Evolutionary conservation across 257 asterid species (phyloP).

Genomic region (Salvia miltiorrhiza): DNA sequence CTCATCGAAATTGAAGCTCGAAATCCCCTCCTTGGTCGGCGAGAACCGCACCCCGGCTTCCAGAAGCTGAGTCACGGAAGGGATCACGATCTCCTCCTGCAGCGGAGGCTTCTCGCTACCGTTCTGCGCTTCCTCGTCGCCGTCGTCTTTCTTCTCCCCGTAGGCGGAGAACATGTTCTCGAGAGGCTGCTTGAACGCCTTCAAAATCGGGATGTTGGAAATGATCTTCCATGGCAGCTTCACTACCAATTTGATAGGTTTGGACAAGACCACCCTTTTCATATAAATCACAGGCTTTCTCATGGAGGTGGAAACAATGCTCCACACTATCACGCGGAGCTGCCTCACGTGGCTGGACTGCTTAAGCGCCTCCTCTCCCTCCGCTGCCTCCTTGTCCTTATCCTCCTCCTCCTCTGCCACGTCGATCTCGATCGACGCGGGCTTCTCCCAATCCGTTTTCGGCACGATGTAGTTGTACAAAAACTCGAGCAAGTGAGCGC

Average conservation of each 20-base stretch:
- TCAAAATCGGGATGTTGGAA: constrained; percentile 29
- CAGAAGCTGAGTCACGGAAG: constrained; percentile 32
- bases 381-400: neutral
- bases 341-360: constrained; percentile 14
- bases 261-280: constrained; percentile 32
- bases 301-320: constrained; percentile 3
- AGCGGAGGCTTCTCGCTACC: constrained; percentile 27
- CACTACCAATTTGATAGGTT: constrained; percentile 26
- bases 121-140: neutral
- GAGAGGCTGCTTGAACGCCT: neutral
- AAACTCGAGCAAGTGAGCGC: constrained; percentile 49
- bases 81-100: constrained; percentile 41
- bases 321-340: constrained; percentile 15
- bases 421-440: constrained; percentile 4
- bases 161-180: constrained; percentile 1
- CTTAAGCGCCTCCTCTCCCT: neutral
- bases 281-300: constrained; percentile 24
- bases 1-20: constrained; percentile 24
- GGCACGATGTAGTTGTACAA: constrained; percentile 51
- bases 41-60: constrained; percentile 29
- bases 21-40: constrained; percentile 29
- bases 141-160: constrained; percentile 11
- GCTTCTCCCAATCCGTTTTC: neutral
- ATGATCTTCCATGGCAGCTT: constrained; percentile 47
- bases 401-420: neutral